Evolutionary conservation across 371 early-diverging fungal species (phyloP), one percentile per base, ranked within the genome.

Genomic region (Haplosporangium sp.): DNA sequence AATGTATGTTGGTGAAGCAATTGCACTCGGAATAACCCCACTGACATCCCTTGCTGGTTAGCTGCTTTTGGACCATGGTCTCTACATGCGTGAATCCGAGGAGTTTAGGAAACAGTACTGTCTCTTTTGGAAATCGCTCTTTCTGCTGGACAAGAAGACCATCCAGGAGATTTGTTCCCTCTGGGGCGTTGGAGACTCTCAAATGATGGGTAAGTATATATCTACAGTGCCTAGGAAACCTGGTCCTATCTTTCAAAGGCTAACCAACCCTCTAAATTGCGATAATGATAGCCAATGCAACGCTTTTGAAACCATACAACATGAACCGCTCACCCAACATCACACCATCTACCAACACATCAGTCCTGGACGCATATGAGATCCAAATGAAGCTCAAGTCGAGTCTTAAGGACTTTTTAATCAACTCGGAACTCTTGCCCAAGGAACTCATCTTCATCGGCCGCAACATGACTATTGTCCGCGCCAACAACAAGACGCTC

Each of bases 1-100:
- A 29, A 29, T 29, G 29, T 29, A 29, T 29, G 2, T 29, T 29
- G 29, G 4, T 29, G 29, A 4, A 29, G 29, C 29, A 4, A 29
- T 29, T 29, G 4, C 29, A 29, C 2, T 29, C 29, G 29, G 4
- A 29, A 2, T 29, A 29, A 29, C 29, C 29, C 29, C 29, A 4
- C 29, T 29, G 29, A 4, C 29, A 29, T 29, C 4, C 29, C 29
- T 41, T 52, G 29, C 14, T 36, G 14, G 1, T 52, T 70, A 93
- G 29, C 89, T 96, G 0, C 81, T 96, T n/a, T 86, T 97, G 55
- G 97, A 97, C 64, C 98, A 97, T 81, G 98, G 98, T 2, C 86
- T 97, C 16, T 97, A 96, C 67, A 90, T 96, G 42, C 87, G 90
- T 63, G 92, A 91, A 69, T 86, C 88, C 6, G 89, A 86, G 55